Conservation (phyloP, 2,329 filamentous ascomycete genomes). For the Thermoascus crustaceus region DNA sequence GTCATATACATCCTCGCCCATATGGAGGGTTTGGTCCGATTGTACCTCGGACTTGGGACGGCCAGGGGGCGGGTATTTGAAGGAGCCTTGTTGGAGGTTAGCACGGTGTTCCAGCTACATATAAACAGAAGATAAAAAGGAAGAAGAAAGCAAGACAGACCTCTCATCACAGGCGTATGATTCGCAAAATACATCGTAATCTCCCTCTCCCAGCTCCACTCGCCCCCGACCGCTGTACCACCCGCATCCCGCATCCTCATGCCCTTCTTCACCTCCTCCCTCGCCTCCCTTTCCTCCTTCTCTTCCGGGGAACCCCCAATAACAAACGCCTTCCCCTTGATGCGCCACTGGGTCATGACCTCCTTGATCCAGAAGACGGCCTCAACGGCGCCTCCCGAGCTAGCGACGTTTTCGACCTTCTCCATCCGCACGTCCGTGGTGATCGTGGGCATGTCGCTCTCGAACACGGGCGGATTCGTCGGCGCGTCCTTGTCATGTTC, state of each 20-base stretch:
- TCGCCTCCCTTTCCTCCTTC: constrained; percentile 36
- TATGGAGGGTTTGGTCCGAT: constrained; percentile 35
- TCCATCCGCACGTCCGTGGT: constrained; percentile 85
- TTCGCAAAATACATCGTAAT: constrained; percentile 87
- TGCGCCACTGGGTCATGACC: constrained; percentile 70
- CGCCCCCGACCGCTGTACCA: constrained; percentile 33
- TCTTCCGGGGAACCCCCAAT: constrained; percentile 59
- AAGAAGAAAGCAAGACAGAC: constrained; percentile 24
- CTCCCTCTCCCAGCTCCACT: constrained; percentile 73
- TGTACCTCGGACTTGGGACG: constrained; percentile 48
- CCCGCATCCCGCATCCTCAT: constrained; percentile 38
- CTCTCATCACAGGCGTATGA: constrained; percentile 69
- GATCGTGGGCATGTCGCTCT: constrained; percentile 71
- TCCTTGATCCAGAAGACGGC: constrained; percentile 73
- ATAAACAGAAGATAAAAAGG: too few relatives aligned
- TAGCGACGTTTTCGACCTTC: constrained; percentile 66
- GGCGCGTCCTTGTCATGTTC: too few relatives aligned
- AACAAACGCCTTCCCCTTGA: constrained; percentile 68
- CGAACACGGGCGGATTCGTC: constrained; percentile 61
- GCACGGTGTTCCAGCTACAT: too few relatives aligned
- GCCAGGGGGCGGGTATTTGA: constrained; percentile 65
- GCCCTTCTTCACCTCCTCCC: constrained; percentile 54
- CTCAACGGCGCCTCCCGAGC: constrained; percentile 65
- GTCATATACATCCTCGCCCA: constrained; percentile 60
- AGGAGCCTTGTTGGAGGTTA: constrained; percentile 45